Conservation (phyloP, 768 basidiomycete species). For the Lactarius trivialis region DNA sequence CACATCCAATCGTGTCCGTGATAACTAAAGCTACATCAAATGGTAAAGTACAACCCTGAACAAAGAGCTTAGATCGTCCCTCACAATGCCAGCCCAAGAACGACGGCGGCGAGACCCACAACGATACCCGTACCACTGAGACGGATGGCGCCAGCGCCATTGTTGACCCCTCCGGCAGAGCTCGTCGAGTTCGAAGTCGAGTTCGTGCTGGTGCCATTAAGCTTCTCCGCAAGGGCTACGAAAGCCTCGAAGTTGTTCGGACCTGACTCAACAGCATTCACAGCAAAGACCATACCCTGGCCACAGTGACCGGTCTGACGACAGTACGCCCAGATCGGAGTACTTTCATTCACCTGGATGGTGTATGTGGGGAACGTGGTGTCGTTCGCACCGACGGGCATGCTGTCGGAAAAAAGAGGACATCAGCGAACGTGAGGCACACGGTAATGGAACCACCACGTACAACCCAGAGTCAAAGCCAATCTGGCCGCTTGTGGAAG, state of each 20-base stretch:
- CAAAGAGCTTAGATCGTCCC: neutral
- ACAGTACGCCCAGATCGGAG: constrained; percentile 53
- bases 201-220: constrained; percentile 34
- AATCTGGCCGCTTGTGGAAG: constrained; percentile 39
- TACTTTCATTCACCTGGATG: constrained; percentile 48
- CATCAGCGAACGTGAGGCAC: neutral
- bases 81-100: constrained; percentile 17
- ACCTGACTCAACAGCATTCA: constrained; percentile 47
- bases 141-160: constrained; percentile 21
- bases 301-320: constrained; percentile 45
- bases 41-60: constrained; percentile 10
- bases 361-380: constrained; percentile 47
- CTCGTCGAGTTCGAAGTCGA: constrained; percentile 12
- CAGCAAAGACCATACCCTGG: constrained; percentile 53
- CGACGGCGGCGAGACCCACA: neutral
- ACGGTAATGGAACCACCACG: constrained; percentile 15
- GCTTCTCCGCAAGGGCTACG: constrained; percentile 38
- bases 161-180: constrained; percentile 1
- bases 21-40: constrained; percentile 12
- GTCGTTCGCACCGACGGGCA: constrained; percentile 40
- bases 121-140: constrained; percentile 7
- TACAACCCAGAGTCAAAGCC: constrained; percentile 38
- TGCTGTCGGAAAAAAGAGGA: constrained; percentile 28
- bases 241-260: constrained; percentile 50
- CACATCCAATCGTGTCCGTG: neutral